Conservation (phyloP, 768 basidiomycete species). For the Tulasnella sp. region DNA sequence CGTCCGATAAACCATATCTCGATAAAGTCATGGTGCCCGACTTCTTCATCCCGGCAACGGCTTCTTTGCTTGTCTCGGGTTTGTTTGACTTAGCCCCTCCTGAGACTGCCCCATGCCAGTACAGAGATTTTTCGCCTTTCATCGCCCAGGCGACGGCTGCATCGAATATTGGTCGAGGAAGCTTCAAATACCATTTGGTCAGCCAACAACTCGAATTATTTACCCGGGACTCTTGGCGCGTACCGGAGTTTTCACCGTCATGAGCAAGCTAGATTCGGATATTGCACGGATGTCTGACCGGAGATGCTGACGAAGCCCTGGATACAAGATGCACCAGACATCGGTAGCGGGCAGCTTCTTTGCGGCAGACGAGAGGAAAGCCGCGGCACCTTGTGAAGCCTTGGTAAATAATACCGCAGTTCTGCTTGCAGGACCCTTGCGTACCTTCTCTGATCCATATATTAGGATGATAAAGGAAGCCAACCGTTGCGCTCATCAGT, state of each 20-base stretch:
- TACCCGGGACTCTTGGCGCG: conserved; percentile 20
- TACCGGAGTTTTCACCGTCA: conserved; percentile 69
- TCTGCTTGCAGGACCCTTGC: conserved; percentile 3
- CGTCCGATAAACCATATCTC: conserved; percentile 39
- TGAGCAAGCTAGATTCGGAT: conserved; percentile 61
- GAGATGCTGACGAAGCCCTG: conserved; percentile 74
- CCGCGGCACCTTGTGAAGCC: conserved; percentile 50
- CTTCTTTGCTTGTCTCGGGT: conserved; percentile 59
- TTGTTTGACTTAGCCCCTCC: conserved; percentile 34
- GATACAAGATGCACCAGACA: conserved; percentile 95
- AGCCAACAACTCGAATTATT: background rate
- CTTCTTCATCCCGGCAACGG: conserved; percentile 50
- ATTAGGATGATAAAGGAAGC: conserved; percentile 92
- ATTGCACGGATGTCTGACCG: conserved; percentile 70
- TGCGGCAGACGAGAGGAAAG: conserved; percentile 80
- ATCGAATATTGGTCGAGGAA: conserved; percentile 67
- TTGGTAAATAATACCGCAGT: background rate
- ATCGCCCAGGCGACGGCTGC: conserved; percentile 82
- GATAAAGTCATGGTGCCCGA: conserved; percentile 35
- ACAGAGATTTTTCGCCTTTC: conserved; percentile 65
- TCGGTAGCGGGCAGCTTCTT: conserved; percentile 76
- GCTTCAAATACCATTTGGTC: conserved; percentile 22
- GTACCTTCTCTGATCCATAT: conserved; percentile 91
- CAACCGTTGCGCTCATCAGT: conserved; percentile 74
- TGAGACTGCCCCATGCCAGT: conserved; percentile 49